Evolutionary conservation across 1,284 basidiomycete genomes (phyloP), one percentile per base, ranked within the genome.

Genomic region (Malassezia cuniculi): DNA sequence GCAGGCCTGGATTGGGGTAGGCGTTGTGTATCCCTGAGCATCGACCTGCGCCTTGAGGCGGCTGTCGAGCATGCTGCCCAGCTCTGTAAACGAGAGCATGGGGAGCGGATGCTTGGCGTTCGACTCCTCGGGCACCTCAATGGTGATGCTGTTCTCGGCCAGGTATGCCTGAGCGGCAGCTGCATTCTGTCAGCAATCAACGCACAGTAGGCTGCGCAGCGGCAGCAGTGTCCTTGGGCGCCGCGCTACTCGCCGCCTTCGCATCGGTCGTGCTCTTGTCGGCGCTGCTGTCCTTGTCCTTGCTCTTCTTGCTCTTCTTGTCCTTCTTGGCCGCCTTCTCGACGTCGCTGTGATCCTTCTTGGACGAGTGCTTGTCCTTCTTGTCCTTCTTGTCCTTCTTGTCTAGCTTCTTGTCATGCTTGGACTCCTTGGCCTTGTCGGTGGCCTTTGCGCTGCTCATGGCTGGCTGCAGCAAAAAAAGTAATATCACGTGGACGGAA

Each of bases 1-100:
- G 59, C 85, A 93, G 4, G 86, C 80, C 68, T 97, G 90, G 44
- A 99, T 89, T 0, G 90, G 86, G 0, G 89, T 93, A 0, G 93
- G 93, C 56, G 82, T 79, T 43, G 79, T 76, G 72, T 90, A 99
- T 7, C 73, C 60, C 24, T 70, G 42, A 68, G 69, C 46, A 86
- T 80, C 15, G 78, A 81, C 8, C 68, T 68, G 42, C 73, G 54
- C 48, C 31, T 53, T 57, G 30, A 66, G 74, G 17, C 89, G 74
- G 10, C 73, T 70, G 4, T 72, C 68, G 11, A 81, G 78, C 39
- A 90, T 75, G 27, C 72, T 71, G 4, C 77, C 72, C 1, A 86
- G 74, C 49, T 82, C 78, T 31, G 75, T 70, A 68, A 97, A 93
- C 7, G 78, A 74, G 31, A 84, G 74, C 45, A 86, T 72, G 5